Evolutionary conservation across 23 red algal genomes (phyloP).

Genomic region (Gracilaria caudata): DNA sequence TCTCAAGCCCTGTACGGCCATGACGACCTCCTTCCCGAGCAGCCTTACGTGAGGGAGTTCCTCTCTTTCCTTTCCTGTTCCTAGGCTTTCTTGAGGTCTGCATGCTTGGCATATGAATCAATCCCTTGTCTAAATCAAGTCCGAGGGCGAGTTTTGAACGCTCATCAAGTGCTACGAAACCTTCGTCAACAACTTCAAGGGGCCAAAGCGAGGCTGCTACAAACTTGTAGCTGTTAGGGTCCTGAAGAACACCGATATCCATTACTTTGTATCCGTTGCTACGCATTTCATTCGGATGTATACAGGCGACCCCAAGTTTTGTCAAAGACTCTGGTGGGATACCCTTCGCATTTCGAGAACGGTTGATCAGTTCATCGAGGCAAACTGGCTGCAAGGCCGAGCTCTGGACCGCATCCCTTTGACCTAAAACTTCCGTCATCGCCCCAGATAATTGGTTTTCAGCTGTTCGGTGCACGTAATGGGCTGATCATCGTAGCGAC

Average conservation of each 20-base stretch:
- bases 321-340: conserved; percentile 15
- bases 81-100: conserved; percentile 1
- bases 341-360: conserved; percentile 36
- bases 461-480: too few relatives aligned
- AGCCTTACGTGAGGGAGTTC: not conserved
- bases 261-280: conserved; percentile 6
- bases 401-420: not conserved
- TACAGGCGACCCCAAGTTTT: not conserved
- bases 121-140: not conserved
- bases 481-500: too few relatives aligned
- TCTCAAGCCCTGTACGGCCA: not conserved
- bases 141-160: not conserved
- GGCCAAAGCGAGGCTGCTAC: conserved; percentile 29
- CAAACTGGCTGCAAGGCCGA: not conserved
- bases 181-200: conserved; percentile 15
- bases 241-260: conserved; percentile 37
- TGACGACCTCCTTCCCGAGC: not conserved
- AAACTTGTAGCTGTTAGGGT: not conserved
- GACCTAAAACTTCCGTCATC: not conserved
- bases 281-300: not conserved
- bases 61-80: conserved; percentile 22
- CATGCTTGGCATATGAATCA: conserved; percentile 9
- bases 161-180: conserved; percentile 46
- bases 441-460: too few relatives aligned
- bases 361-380: not conserved